Percentiles rank a stretch among this genome's conserved stretches.
Evolutionary conservation across 1,284 basidiomycete genomes (phyloP).

Genomic region (Austroboletus novae-zelandiae): DNA sequence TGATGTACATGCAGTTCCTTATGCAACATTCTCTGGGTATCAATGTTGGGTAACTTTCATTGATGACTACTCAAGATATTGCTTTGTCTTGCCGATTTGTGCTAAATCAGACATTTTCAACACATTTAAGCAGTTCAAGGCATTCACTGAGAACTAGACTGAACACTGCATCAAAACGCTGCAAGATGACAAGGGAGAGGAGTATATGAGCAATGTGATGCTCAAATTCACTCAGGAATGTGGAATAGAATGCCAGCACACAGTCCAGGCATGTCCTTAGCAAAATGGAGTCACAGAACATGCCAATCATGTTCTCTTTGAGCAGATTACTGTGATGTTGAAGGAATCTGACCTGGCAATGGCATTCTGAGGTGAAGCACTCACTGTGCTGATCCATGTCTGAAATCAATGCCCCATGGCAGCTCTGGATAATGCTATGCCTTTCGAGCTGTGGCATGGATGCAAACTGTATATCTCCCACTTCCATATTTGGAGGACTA

Average conservation of each 20-base stretch:
- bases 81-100: neutral
- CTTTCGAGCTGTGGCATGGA: slow-evolving; percentile 18
- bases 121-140: neutral
- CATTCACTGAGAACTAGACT: no score
- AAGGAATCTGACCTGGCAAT: neutral
- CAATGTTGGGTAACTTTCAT: neutral
- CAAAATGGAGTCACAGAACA: neutral
- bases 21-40: neutral
- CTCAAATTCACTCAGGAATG: no score
- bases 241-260: neutral
- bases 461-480: slow-evolving; percentile 28
- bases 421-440: slow-evolving; percentile 4
- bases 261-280: neutral
- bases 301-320: neutral
- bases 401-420: neutral
- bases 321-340: neutral
- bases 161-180: no score
- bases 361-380: neutral
- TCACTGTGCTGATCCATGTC: neutral
- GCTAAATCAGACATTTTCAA: neutral
- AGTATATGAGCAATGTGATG: no score
- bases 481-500: no score
- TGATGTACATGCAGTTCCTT: neutral
- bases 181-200: no score
- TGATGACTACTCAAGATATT: neutral